phyloP scores from a whole-genome alignment of 2,329 filamentous ascomycete genomes.

The Pseudovirgaria hyperparasitica region DNA sequence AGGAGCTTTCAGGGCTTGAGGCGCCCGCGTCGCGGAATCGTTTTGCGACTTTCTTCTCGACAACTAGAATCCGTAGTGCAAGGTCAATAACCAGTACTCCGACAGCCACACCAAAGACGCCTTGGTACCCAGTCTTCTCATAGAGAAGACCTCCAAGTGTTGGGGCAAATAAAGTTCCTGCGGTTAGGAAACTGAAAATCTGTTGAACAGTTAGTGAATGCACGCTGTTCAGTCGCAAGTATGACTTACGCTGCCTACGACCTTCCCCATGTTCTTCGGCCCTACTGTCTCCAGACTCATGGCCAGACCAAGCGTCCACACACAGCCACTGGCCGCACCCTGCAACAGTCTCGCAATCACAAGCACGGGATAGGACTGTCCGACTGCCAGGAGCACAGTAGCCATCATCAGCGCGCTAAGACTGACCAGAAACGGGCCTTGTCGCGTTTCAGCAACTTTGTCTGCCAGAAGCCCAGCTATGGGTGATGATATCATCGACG shows the following conservation, averaged over 20 bases:
- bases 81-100: slow-evolving; percentile 45
- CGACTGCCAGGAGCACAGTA: slow-evolving; percentile 42
- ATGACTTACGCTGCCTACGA: slow-evolving; percentile 41
- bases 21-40: slow-evolving; percentile 29
- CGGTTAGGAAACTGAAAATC: slow-evolving; percentile 47
- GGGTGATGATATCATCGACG: slow-evolving; percentile 38
- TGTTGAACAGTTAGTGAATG: slow-evolving; percentile 8
- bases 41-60: slow-evolving; percentile 54
- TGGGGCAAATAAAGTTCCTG: slow-evolving; percentile 44
- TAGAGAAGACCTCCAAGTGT: slow-evolving; percentile 49
- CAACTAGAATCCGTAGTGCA: slow-evolving; percentile 43
- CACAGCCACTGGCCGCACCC: slow-evolving; percentile 43
- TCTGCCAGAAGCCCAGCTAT: slow-evolving; percentile 44
- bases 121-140: slow-evolving; percentile 42
- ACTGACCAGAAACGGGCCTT: slow-evolving; percentile 45
- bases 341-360: slow-evolving; percentile 43
- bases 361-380: slow-evolving; percentile 35
- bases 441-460: slow-evolving; percentile 34
- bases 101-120: slow-evolving; percentile 46
- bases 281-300: slow-evolving; percentile 47
- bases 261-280: slow-evolving; percentile 44
- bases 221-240: neutral
- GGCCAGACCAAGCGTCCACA: slow-evolving; percentile 48
- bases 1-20: slow-evolving; percentile 8
- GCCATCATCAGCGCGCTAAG: slow-evolving; percentile 39